phyloP scores from a whole-genome alignment of 2,329 filamentous ascomycete genomes.

The Fusarium sp. region DNA sequence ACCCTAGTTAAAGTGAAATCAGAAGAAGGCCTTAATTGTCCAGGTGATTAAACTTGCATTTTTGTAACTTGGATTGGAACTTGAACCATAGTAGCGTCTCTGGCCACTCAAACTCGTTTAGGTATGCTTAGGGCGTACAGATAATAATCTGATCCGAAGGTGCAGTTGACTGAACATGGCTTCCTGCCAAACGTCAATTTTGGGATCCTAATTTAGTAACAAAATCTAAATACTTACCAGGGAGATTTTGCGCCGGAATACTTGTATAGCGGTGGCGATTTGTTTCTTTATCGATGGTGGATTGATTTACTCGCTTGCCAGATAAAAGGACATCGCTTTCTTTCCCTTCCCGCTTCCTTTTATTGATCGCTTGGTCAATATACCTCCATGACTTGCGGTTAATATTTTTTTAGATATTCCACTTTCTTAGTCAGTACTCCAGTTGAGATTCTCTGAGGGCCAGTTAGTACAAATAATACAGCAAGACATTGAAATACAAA shows the following conservation, averaged over 20 bases:
- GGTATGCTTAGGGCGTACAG: fast-evolving
- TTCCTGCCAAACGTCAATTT: fast-evolving
- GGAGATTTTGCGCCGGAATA: fast-evolving
- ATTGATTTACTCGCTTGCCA: fast-evolving
- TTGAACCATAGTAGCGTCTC: not conserved
- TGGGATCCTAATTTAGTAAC: fast-evolving
- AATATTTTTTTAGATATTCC: not conserved
- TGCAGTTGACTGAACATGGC: fast-evolving
- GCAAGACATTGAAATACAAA: not conserved
- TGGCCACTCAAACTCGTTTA: not conserved
- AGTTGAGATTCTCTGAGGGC: fast-evolving
- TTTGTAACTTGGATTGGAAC: not conserved
- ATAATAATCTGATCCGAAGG: fast-evolving
- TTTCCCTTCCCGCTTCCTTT: fast-evolving
- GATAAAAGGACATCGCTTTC: not conserved
- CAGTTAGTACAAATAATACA: fast-evolving
- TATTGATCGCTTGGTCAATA: not conserved
- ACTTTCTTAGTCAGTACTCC: not conserved
- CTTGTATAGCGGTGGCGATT: fast-evolving
- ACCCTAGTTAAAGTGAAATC: fast-evolving
- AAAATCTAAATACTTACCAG: fast-evolving
- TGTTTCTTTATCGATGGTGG: not conserved
- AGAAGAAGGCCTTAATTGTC: fast-evolving
- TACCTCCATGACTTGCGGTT: fast-evolving
- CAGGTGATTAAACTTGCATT: fast-evolving